Conservation (phyloP, 2,329 filamentous ascomycete species). For the Aotearoamyces nothofagi region DNA sequence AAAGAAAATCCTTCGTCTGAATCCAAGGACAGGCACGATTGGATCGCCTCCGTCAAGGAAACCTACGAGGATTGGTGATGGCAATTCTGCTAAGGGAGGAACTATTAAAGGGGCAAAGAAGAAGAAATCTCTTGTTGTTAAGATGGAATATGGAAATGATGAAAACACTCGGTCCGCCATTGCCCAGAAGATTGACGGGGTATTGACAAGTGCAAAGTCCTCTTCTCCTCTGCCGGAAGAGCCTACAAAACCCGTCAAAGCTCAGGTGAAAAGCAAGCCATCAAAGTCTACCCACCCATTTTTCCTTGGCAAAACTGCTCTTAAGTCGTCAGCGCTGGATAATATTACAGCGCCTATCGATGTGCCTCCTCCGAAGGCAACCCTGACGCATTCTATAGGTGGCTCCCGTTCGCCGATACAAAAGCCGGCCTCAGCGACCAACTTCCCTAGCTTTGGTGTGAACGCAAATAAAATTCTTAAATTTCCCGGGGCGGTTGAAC, state of each 20-base stretch:
- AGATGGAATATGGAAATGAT: constrained; percentile 43
- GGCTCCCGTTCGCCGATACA: no score
- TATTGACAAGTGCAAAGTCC: no score
- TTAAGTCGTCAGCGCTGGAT: no score
- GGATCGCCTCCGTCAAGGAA: constrained; percentile 45
- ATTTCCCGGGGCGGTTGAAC: constrained; percentile 48
- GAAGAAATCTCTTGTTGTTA: constrained; percentile 29
- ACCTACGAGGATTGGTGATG: constrained; percentile 8
- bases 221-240: no score
- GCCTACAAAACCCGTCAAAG: no score
- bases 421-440: no score
- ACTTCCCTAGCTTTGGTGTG: no score
- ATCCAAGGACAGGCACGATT: constrained; percentile 44
- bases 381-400: no score
- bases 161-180: constrained; percentile 28
- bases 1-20: constrained; percentile 38
- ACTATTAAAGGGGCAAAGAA: constrained; percentile 21
- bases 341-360: no score
- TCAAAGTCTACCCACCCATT: constrained; percentile 49
- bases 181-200: constrained; percentile 45
- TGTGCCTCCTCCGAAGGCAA: no score
- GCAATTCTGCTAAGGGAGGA: constrained; percentile 5
- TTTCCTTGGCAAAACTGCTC: constrained; percentile 47
- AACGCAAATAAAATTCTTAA: constrained; percentile 26
- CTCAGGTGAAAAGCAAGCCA: constrained; percentile 7